Percentiles rank a stretch among this genome's conserved stretches.
These are phyloP conservation scores for Colletotrichum endophyticum DNA, from an alignment of 2,329 filamentous ascomycete genomes.

Conservation along the genomic window DNA sequence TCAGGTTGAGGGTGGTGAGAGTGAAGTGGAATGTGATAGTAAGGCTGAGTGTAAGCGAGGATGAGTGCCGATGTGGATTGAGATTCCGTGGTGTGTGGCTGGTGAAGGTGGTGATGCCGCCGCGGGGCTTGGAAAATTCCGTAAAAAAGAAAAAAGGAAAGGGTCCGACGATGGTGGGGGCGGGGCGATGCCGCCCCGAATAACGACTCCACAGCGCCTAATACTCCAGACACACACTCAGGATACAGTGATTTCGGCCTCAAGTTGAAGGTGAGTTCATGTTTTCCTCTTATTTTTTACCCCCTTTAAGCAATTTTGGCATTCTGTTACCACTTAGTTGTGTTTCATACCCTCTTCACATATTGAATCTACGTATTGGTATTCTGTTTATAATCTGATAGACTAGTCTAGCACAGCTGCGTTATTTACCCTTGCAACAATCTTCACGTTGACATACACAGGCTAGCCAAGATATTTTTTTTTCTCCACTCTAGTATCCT, in stretches of 20 bases:
- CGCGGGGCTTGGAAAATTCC: not conserved
- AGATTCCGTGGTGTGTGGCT: not conserved
- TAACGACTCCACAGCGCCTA: not conserved
- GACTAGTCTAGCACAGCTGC: not conserved
- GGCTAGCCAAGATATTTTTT: not conserved
- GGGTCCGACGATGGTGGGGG: not conserved
- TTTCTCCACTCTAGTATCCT: not conserved
- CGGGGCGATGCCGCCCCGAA: not conserved
- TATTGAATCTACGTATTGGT: not conserved
- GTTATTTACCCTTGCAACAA: not conserved
- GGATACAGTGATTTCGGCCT: not conserved
- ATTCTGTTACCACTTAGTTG: not conserved
- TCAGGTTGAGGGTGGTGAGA: not conserved
- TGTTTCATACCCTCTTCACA: not conserved
- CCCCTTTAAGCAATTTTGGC: not conserved
- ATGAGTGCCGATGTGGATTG: not conserved
- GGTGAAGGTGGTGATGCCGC: not conserved
- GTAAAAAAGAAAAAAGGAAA: not conserved
- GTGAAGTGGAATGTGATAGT: not conserved
- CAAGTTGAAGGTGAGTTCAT: fast-evolving
- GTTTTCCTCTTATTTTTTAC: too few species aligned
- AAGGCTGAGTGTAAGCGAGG: not conserved
- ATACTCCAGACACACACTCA: not conserved
- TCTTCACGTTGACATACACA: not conserved
- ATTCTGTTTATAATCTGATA: not conserved